These are phyloP conservation scores for Magnusiomyces sp. DNA, from an alignment of 1,139 yeast genomes.

Conservation along the genomic window DNA sequence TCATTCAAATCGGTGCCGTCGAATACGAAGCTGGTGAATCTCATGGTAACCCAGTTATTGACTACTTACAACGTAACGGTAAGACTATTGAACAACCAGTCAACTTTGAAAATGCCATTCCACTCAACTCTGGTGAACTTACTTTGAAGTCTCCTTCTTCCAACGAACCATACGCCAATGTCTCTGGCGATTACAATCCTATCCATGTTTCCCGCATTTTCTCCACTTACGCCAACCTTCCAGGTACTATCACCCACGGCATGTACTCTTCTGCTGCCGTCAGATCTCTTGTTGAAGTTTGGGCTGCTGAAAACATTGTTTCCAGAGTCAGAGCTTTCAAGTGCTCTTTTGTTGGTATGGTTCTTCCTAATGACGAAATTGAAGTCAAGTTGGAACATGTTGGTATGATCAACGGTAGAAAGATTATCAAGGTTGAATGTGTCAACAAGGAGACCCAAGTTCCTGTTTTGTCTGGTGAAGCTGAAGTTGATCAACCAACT, in stretches of 20 bases:
- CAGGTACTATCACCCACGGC: conserved; percentile 98
- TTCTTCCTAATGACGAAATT: conserved; percentile 85
- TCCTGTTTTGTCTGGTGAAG: conserved; percentile 83
- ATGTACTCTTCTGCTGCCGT: conserved; percentile 97
- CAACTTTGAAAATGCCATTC: conserved; percentile 81
- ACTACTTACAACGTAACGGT: conserved; percentile 87
- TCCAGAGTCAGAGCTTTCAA: conserved; percentile 92
- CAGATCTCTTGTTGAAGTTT: conserved; percentile 89
- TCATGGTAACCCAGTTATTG: conserved; percentile 95
- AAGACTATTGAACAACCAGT: conserved; percentile 91
- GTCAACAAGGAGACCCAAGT: conserved; percentile 64
- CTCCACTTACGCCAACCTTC: conserved; percentile 85
- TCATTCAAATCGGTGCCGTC: conserved; percentile 78
- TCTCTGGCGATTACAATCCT: conserved; percentile 97
- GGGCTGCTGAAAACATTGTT: conserved; percentile 97
- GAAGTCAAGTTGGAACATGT: conserved; percentile 86
- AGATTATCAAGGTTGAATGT: conserved; percentile 88
- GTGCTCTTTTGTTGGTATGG: conserved; percentile 93
- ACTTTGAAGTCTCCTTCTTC: conserved; percentile 71
- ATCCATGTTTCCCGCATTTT: conserved; percentile 95
- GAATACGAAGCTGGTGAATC: conserved; percentile 88
- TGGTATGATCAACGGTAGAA: conserved; percentile 99
- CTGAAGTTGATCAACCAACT: conserved; percentile 92
- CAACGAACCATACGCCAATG: conserved; percentile 93
- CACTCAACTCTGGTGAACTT: conserved; percentile 66